Base-by-base conservation (phyloP, 2,329 filamentous ascomycete species). In the Exophiala mesophila region DNA sequence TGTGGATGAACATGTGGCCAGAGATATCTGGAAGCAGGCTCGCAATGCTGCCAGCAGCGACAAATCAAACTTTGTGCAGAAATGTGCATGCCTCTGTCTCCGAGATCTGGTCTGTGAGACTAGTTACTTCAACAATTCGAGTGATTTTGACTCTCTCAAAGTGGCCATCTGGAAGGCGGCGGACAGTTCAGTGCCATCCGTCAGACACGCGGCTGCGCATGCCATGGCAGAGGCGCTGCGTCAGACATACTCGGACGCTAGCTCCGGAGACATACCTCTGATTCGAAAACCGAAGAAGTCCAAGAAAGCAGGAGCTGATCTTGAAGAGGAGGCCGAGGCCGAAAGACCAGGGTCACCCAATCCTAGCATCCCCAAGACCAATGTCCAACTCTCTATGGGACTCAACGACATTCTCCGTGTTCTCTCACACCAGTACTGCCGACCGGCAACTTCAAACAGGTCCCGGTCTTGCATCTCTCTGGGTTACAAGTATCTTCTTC, bases 1-100 rank as follows among this genome's bases (percentile, higher is more conserved):
- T 47, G 74, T 90, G 56, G 92, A 98, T 55, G 92, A 98, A 63
- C 72, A 70, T 41, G 73, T 89, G 26, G 85, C 85, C n/a, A 80
- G 88, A 58, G 89, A 96, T 61, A 78, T 94, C 12, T 97, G 88
- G 88, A 98, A 96, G 64, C 85, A 90, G 61, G 83, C 82, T 18
- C 81, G 92, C 50, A 87, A 75, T 63, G 76, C 84, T 54, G 84
- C 84, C 19, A 74, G 80, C 0, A 74, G 73, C 46, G 94, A 98
- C 63, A 97, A 92, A 64, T 85, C 88, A 3, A 74, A 80, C 2
- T 73, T 94, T 23, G 88, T 90, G 5, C 80, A 95, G 60, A 76
- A 83, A 12, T 78, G 80, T 43, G 85, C 87, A 6, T 94, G 85
- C 57, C 80, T 80, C 52, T 94, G 87, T 59, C 67, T 98, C 49